phyloP scores from a whole-genome alignment of 768 basidiomycete species.

The Xerocomus potaroensis region DNA sequence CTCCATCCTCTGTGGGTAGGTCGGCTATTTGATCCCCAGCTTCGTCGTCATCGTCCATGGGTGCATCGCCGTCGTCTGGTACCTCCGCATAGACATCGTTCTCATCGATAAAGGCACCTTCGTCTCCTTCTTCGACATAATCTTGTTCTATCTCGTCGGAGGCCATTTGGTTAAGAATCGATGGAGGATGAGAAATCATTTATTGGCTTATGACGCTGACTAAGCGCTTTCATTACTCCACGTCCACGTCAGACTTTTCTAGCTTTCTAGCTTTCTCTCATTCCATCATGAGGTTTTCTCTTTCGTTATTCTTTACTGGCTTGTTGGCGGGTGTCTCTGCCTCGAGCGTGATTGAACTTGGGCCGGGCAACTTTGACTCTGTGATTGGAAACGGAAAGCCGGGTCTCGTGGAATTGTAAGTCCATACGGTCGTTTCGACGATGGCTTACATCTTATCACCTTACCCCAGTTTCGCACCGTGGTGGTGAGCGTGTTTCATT shows the following conservation, averaged over 20 bases:
- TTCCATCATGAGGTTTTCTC: conserved; percentile 52
- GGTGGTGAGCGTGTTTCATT: conserved; percentile 56
- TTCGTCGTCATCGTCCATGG: conserved; percentile 71
- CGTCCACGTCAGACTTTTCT: conserved; percentile 18
- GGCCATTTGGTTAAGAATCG: conserved; percentile 18
- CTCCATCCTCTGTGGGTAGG: conserved; percentile 35
- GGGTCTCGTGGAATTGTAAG: conserved; percentile 89
- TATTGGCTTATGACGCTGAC: conserved; percentile 19
- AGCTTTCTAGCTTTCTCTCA: conserved; percentile 13
- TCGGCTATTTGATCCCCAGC: conserved; percentile 45
- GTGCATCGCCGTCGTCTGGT: conserved; percentile 58
- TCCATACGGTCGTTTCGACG: conserved; percentile 12
- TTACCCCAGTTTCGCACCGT: conserved; percentile 68
- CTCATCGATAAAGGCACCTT: conserved; percentile 58
- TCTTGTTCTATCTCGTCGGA: conserved; percentile 37
- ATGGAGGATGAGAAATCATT: not conserved
- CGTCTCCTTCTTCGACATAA: conserved; percentile 38
- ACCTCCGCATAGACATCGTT: conserved; percentile 67
- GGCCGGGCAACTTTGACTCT: conserved; percentile 67
- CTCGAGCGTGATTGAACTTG: conserved; percentile 83
- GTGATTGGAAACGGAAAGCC: conserved; percentile 76
- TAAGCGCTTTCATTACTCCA: conserved; percentile 26
- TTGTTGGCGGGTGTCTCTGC: conserved; percentile 55
- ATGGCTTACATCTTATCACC: conserved; percentile 1
- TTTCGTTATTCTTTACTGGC: conserved; percentile 53